Evolutionary conservation across 768 basidiomycete genomes (phyloP), one percentile per base, ranked within the genome.

Genomic region (Fomitopsis pulvina): DNA sequence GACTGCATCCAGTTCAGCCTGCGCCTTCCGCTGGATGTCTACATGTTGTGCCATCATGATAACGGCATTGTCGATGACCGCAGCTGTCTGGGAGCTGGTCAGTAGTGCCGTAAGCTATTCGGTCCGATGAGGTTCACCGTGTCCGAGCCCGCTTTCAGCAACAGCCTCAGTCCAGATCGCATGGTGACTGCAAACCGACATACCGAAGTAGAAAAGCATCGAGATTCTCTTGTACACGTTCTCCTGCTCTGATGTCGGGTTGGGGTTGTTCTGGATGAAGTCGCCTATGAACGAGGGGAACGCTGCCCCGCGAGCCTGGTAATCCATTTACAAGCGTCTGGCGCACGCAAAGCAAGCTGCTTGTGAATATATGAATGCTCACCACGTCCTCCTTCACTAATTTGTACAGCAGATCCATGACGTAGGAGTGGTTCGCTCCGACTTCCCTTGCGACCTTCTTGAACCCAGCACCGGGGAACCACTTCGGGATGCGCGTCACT

Each of bases 11-110:
- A 71, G 55, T 45, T 68, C 67, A 18, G 60, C 59, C 39, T 58
- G 59, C 5, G 29, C 53, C 37, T 58, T 64, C 10, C 26, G 42
- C 40, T 68, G 65, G 3, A 60, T 52, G 24, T 62, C 58, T 7
- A 68, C 68, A 47, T 69, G 38, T 25, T 63, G 59, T 4, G 62
- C 26, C 63, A 69, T 66, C 16, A 59, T 58, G 2, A 67, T 58
- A 28, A 63, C 16, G 41, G 69, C 66, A 7, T 56, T 37, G 18
- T 43, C 41, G 20, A 50, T 24, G 1, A 30, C 41, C 5, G 41
- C 30, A 12, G 37, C 41, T 10, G 49, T 43, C 49, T 50, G 37
- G 12, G 28, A 16, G 38, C 16, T 7, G 16, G 29, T 12, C 14
- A 14, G 14, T 24, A 9, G 21, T 20, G 20, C 26, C 10, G 10